Base-by-base conservation (phyloP, 768 basidiomycete genomes). In the Podaxis rugospora region DNA sequence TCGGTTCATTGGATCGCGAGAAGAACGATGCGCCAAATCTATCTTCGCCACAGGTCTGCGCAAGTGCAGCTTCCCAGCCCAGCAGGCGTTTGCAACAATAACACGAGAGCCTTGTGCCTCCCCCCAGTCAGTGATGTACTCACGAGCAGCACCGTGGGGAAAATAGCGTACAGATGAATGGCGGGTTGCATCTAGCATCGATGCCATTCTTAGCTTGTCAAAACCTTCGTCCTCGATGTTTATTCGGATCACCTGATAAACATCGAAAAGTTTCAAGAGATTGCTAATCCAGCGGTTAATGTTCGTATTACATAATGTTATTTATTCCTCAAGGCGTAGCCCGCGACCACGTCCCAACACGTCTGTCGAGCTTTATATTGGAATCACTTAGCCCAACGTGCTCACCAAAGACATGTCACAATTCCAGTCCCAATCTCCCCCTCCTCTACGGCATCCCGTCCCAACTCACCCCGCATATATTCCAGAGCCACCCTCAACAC, bases 401-500 rank as follows among this genome's bases (percentile, higher is more conserved):
- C 13, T 14, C 13, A 42, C 4, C 40, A 18, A 42, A 11, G 40
- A 32, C 32, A 49, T 49, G 47, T 18, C 47, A 18, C 47, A 49
- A 49, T 49, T 49, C 25, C 47, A 49, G 10, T 49, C 47, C 9
- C 47, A 49, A 51, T 90, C 89, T 0, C 90, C 90, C 1, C 91
- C 92, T 1, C 92, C 91, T 0, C 80, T 95, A 1, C 88, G 91
- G 52, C 93, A 95, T 69, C 93, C 93, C 2, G 89, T 93, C 0
- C 93, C 93, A 0, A 94, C 92, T 0, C 92, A 94, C 63, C 93
- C 91, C 0, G 86, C 88, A 0, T 92, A 87, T 71, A 90, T 94
- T 61, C 93, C 88, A 25, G 91, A 90, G 58, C 91, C 88, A 0
- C 92, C 88, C 0, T 85, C 84, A 1, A 93, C 90, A 0, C 87